These are phyloP conservation scores for Ganoderma sinense DNA, from an alignment of 1,284 basidiomycete genomes.

Conservation along the genomic window DNA sequence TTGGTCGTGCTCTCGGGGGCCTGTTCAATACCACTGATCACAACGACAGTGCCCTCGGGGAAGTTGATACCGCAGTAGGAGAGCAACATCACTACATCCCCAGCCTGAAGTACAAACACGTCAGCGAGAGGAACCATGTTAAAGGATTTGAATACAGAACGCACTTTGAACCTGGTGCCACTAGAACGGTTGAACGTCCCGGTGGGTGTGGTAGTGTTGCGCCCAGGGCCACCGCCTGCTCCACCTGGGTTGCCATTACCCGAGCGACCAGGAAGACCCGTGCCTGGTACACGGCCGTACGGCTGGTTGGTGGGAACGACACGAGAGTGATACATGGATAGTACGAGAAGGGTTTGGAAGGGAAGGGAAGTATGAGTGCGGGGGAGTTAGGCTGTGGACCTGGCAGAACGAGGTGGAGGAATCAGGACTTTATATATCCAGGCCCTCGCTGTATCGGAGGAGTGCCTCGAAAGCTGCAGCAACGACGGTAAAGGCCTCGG, in stretches of 20 bases:
- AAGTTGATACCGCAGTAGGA: background rate
- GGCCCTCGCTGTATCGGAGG: background rate
- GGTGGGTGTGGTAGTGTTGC: background rate
- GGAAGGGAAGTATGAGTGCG: background rate
- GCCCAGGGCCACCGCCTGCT: background rate
- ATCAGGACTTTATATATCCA: too few species aligned
- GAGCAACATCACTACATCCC: background rate
- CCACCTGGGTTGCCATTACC: background rate
- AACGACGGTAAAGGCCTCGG: background rate
- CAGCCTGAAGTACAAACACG: background rate
- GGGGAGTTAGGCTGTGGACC: background rate
- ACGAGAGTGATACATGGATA: too few species aligned
- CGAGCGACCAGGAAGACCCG: background rate
- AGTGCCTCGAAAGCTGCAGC: background rate
- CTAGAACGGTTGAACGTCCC: too few species aligned
- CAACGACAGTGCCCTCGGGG: too few species aligned
- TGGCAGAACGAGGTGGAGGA: background rate
- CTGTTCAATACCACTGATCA: too few species aligned
- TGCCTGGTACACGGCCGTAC: background rate
- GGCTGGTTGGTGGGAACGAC: background rate
- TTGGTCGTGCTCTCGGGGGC: too few species aligned
- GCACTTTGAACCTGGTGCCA: background rate
- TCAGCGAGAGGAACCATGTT: background rate
- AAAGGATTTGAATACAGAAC: background rate
- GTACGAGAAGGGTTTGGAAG: background rate